These are phyloP conservation scores for Thielaviopsis euricoi DNA, from an alignment of 2,329 filamentous ascomycete species.

Conservation along the genomic window DNA sequence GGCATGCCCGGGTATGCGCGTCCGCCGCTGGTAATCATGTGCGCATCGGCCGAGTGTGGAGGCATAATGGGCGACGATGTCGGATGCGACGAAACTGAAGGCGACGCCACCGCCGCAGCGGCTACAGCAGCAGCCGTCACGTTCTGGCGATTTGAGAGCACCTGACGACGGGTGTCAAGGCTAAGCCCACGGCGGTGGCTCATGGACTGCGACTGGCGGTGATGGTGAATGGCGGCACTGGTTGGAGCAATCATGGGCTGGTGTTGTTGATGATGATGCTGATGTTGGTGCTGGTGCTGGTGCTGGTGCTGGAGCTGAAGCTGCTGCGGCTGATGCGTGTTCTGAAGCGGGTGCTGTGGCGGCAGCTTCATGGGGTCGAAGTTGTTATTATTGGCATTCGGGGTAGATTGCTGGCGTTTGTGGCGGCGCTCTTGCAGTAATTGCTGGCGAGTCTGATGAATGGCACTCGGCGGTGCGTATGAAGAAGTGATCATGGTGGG, in stretches of 20 bases:
- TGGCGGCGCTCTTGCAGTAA: slow-evolving; percentile 32
- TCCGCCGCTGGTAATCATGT: background rate
- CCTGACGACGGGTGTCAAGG: slow-evolving; percentile 54
- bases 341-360: slow-evolving; percentile 38
- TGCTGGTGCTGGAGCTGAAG: slow-evolving; percentile 20
- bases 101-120: slow-evolving; percentile 21
- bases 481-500: slow-evolving; percentile 7
- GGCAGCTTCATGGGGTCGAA: slow-evolving; percentile 54
- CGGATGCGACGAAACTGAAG: slow-evolving; percentile 14
- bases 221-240: slow-evolving; percentile 1
- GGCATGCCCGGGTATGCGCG: slow-evolving; percentile 15
- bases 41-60: background rate
- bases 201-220: slow-evolving; percentile 14
- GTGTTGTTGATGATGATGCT: slow-evolving; percentile 23
- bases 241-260: slow-evolving; percentile 17
- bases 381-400: slow-evolving; percentile 30
- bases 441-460: slow-evolving; percentile 8
- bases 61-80: slow-evolving; percentile 23
- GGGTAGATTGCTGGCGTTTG: slow-evolving; percentile 77
- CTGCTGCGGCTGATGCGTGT: slow-evolving; percentile 21
- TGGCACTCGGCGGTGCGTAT: slow-evolving; percentile 9
- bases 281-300: slow-evolving; percentile 21
- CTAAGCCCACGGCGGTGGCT: slow-evolving; percentile 70
- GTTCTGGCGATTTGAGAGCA: slow-evolving; percentile 5
- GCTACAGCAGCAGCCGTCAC: slow-evolving; percentile 14